Conservation (phyloP, 169 alveolate species). For the Plasmodium chabaudi region DNA sequence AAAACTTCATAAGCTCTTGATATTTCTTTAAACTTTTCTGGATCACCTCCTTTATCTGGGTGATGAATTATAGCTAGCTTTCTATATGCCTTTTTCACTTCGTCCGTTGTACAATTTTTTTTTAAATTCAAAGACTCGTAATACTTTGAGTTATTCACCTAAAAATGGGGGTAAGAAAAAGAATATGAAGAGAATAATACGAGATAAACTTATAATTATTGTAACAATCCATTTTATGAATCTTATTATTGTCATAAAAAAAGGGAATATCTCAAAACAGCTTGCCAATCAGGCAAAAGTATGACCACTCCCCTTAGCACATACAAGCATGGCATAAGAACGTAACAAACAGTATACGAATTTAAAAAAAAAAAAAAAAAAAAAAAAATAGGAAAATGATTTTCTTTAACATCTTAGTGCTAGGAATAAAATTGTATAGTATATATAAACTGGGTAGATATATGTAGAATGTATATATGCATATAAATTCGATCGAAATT, state of each 20-base stretch:
- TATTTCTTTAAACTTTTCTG: constrained; percentile 96
- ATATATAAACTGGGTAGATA: too few relatives aligned
- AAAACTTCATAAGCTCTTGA: constrained; percentile 97
- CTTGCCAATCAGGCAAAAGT: too few relatives aligned
- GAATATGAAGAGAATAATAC: constrained; percentile 7
- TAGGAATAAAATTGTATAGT: too few relatives aligned
- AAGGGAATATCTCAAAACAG: too few relatives aligned
- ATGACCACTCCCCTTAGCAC: too few relatives aligned
- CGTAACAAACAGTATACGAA: too few relatives aligned
- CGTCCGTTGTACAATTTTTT: constrained; percentile 91
- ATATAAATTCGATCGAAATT: not conserved
- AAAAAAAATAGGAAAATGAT: too few relatives aligned
- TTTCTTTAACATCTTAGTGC: too few relatives aligned
- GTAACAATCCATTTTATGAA: too few relatives aligned
- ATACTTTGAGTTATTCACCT: constrained; percentile 89
- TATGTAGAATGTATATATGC: not conserved
- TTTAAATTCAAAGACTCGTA: constrained; percentile 89
- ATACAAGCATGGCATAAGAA: too few relatives aligned
- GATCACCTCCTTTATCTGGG: constrained; percentile 99
- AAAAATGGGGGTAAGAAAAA: not conserved
- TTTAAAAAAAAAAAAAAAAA: too few relatives aligned
- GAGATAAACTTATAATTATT: not conserved
- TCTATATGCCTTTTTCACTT: constrained; percentile 96
- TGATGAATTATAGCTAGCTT: constrained; percentile 96
- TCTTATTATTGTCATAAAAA: too few relatives aligned